A percentile compares a stretch with the other conserved stretches of the same genome.
Evolutionary conservation across 768 basidiomycete genomes (phyloP).

Genomic region (Termitomyces sp.): DNA sequence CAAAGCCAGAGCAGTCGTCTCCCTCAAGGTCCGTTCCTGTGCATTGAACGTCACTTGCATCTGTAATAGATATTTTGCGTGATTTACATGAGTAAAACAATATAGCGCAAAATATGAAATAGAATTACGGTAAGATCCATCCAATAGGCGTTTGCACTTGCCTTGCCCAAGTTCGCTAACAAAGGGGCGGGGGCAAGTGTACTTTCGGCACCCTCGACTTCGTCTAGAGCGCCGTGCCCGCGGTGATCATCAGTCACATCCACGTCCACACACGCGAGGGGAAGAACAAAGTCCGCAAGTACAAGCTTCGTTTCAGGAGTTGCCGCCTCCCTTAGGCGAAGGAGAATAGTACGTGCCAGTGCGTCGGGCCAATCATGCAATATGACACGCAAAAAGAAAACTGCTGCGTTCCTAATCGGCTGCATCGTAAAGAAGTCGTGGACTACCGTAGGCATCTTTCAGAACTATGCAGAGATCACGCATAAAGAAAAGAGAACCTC

Average conservation of each 20-base stretch:
- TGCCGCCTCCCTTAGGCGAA: slow-evolving; percentile 39
- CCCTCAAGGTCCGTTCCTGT: slow-evolving; percentile 65
- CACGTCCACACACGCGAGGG: slow-evolving; percentile 61
- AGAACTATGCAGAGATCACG: background rate
- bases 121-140: slow-evolving; percentile 60
- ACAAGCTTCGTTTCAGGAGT: slow-evolving; percentile 53
- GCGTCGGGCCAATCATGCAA: slow-evolving; percentile 78
- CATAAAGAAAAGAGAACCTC: background rate
- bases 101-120: background rate
- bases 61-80: slow-evolving; percentile 24
- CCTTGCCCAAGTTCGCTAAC: slow-evolving; percentile 70
- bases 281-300: slow-evolving; percentile 67
- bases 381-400: slow-evolving; percentile 67
- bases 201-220: slow-evolving; percentile 45
- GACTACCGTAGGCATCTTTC: slow-evolving; percentile 24
- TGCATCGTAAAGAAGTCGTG: slow-evolving; percentile 78
- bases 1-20: slow-evolving; percentile 45
- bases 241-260: slow-evolving; percentile 17
- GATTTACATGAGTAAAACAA: background rate
- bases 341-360: slow-evolving; percentile 40
- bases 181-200: slow-evolving; percentile 54
- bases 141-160: slow-evolving; percentile 65
- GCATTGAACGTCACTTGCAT: slow-evolving; percentile 68
- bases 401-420: slow-evolving; percentile 43
- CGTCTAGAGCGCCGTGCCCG: slow-evolving; percentile 23